Base-by-base conservation (phyloP, 352 stramenopile genomes). In the Phytophthora lateralis region DNA sequence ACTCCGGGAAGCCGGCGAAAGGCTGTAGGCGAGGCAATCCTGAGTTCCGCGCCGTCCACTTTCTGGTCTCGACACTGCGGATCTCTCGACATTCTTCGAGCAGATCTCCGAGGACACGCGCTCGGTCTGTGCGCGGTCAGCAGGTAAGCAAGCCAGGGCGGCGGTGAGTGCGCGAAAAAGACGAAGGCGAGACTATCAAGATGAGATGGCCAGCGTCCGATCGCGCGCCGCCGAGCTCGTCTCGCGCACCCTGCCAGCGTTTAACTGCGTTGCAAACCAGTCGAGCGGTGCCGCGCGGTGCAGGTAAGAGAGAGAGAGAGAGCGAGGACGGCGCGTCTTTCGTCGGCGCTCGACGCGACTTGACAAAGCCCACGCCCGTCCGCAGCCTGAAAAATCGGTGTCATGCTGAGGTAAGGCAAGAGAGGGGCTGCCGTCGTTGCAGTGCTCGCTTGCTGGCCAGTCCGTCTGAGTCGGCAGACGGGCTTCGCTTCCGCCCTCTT, bases 381-480 rank as follows among this genome's bases (percentile, higher is more conserved):
- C 51, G 42, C 37, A 26, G 26, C 41, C 12, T 53, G 61, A 60
- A 71, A 60, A 65, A 60, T 26, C 49, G 37, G 54, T 32, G 21
- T 60, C 34, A 38, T 17, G 32, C 15, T 38, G 32, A 30, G 20
- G 34, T 6, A 20, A 43, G 46, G 27, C 52, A 55, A 63, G 63
- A 71, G 64, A 60, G 43, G 18, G 44, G 26, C 45, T 29, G n/a
- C 21, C 17, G 29, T 32, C 41, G 38, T 53, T 38, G 42, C 27
- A 39, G 48, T 38, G 35, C 20, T 50, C 41, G 46, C 53, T 63
- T 63, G 54, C 55, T 65, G 55, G 62, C 48, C 55, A 70, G 35
- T 60, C 35, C 51, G 27, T 27, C 64, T 50, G 53, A 58, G 53
- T 57, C 59, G 45, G 24, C 64, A 73, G 64, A 73, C 60, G 55